Evolutionary conservation across 805 yeast species (phyloP).

Genomic region (Suhomyces tanzawaensis): DNA sequence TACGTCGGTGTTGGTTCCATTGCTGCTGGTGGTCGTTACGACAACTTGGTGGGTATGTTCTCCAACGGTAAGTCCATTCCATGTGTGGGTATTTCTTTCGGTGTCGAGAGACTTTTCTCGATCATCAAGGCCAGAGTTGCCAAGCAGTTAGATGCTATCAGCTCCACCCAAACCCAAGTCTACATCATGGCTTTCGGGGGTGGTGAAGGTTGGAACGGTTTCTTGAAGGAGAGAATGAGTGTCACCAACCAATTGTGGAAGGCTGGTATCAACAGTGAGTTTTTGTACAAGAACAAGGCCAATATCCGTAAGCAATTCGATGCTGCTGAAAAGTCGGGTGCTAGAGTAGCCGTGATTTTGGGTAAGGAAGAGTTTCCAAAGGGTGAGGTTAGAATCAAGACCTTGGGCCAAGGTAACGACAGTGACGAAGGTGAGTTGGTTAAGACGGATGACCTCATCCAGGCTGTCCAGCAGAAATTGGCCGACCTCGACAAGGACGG

Average conservation of each 20-base stretch:
- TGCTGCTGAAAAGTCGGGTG: conserved; percentile 94
- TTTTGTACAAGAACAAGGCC: conserved; percentile 87
- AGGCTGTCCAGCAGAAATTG: conserved; percentile 41
- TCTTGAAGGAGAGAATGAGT: conserved; percentile 85
- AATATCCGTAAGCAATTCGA: conserved; percentile 96
- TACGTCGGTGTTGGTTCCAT: conserved; percentile 98
- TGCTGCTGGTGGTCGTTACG: conserved; percentile 99
- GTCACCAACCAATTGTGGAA: conserved; percentile 83
- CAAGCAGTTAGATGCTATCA: conserved; percentile 55
- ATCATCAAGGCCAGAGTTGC: conserved; percentile 75
- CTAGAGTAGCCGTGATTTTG: conserved; percentile 84
- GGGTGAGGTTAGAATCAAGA: conserved; percentile 83
- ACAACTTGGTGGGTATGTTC: conserved; percentile 95
- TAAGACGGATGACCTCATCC: conserved; percentile 57
- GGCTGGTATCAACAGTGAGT: conserved; percentile 87
- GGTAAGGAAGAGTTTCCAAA: conserved; percentile 91
- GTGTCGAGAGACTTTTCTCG: conserved; percentile 93
- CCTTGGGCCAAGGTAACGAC: conserved; percentile 84
- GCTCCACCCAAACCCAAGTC: conserved; percentile 88
- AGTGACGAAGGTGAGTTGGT: conserved; percentile 82
- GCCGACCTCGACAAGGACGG: conserved; percentile 47
- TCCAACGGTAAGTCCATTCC: conserved; percentile 90
- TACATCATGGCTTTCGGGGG: conserved; percentile 98
- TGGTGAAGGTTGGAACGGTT: conserved; percentile 94
- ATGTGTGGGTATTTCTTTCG: conserved; percentile 96